phyloP scores from a whole-genome alignment of 2,329 filamentous ascomycete species.

The Ophiostoma tasmaniense region DNA sequence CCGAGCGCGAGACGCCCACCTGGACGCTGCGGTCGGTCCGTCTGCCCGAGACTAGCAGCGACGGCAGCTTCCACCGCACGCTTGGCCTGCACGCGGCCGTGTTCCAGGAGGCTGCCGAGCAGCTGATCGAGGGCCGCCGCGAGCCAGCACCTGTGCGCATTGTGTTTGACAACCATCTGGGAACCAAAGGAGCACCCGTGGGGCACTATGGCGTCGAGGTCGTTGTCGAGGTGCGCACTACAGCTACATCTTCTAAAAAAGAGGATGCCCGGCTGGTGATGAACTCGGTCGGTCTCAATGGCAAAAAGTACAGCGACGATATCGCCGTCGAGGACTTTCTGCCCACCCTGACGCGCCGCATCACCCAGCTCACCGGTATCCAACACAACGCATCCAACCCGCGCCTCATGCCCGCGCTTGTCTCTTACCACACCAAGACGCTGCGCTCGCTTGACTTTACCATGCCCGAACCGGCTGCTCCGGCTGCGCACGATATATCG shows the following conservation, averaged over 20 bases:
- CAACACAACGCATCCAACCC: constrained; percentile 62
- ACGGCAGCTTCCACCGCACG: constrained; percentile 33
- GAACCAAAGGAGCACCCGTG: constrained; percentile 56
- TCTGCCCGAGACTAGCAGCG: constrained; percentile 40
- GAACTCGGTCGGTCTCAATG: constrained; percentile 55
- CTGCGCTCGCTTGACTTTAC: constrained; percentile 58
- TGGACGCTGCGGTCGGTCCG: constrained; percentile 71
- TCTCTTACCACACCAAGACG: constrained; percentile 70
- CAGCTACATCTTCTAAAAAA: constrained; percentile 21
- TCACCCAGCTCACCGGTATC: constrained; percentile 62
- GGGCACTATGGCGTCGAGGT: constrained; percentile 65
- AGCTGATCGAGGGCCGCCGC: constrained; percentile 54
- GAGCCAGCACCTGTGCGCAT: constrained; percentile 63
- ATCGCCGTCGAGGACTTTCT: constrained; percentile 65
- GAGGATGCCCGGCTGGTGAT: constrained; percentile 35
- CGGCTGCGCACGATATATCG: neutral
- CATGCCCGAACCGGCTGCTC: neutral
- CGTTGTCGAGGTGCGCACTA: constrained; percentile 52
- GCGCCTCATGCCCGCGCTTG: constrained; percentile 55
- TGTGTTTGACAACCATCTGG: constrained; percentile 61
- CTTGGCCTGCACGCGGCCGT: constrained; percentile 57
- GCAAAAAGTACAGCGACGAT: constrained; percentile 64
- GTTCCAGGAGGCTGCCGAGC: constrained; percentile 59
- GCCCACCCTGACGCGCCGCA: constrained; percentile 62
- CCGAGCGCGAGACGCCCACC: constrained; percentile 68